These are phyloP conservation scores for Serendipita sp. DNA, from an alignment of 768 basidiomycete species.

Conservation along the genomic window DNA sequence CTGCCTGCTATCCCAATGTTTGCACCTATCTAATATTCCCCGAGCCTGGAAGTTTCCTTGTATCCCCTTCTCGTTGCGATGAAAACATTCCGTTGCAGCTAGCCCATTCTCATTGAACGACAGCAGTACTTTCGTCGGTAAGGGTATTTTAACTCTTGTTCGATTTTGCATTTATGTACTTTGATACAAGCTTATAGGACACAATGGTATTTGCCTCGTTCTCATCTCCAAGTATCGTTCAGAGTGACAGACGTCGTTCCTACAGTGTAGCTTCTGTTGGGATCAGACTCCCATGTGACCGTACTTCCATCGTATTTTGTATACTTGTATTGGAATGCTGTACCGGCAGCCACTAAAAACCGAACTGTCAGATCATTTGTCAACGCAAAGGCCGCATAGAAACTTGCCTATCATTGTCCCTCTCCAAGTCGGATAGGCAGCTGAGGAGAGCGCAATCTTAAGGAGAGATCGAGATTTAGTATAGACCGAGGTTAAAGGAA, in stretches of 20 bases:
- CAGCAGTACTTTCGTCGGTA: too few relatives aligned
- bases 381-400: too few relatives aligned
- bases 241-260: conserved; percentile 26
- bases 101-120: too few relatives aligned
- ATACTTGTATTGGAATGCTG: background rate
- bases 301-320: background rate
- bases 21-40: too few relatives aligned
- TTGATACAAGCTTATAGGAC: background rate
- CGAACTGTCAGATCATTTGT: too few relatives aligned
- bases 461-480: background rate
- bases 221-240: conserved; percentile 29
- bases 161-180: too few relatives aligned
- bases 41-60: too few relatives aligned
- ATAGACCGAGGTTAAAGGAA: background rate
- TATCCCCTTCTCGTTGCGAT: too few relatives aligned
- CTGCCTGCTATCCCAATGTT: too few relatives aligned
- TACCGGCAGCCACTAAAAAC: background rate
- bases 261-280: conserved; percentile 34
- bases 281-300: conserved; percentile 48
- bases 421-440: conserved; percentile 14
- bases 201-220: background rate
- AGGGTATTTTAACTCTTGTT: too few relatives aligned
- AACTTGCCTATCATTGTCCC: background rate
- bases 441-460: conserved; percentile 36
- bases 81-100: too few relatives aligned